Percentiles rank a stretch among this genome's conserved stretches.
phyloP scores from a whole-genome alignment of 768 basidiomycete species.

The Serpula lacrymans region DNA sequence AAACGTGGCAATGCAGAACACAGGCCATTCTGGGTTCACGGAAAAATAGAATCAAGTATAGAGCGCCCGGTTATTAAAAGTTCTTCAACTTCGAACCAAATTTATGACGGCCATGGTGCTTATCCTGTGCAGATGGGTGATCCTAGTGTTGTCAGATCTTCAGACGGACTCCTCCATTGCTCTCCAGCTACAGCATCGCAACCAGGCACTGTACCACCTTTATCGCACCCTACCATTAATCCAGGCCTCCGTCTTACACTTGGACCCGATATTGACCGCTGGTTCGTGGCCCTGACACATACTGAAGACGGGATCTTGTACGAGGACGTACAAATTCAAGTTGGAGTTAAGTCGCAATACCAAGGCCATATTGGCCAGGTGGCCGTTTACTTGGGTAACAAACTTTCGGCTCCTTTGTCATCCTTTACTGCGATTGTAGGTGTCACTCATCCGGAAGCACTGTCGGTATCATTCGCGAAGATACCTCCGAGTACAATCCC shows the following conservation, averaged over 20 bases:
- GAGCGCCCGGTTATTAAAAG: constrained; percentile 65
- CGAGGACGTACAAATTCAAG: constrained; percentile 93
- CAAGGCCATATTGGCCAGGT: constrained; percentile 93
- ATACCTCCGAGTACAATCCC: constrained; percentile 81
- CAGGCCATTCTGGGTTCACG: constrained; percentile 93
- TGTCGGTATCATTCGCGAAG: constrained; percentile 85
- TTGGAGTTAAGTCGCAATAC: constrained; percentile 95
- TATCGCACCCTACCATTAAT: constrained; percentile 23
- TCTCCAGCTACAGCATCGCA: constrained; percentile 50
- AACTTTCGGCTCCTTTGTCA: constrained; percentile 82
- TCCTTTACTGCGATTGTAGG: constrained; percentile 85
- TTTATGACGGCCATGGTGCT: constrained; percentile 43
- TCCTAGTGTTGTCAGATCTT: constrained; percentile 68
- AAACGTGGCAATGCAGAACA: constrained; percentile 93
- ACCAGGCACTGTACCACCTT: constrained; percentile 13
- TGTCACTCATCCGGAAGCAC: constrained; percentile 67
- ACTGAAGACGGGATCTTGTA: constrained; percentile 85
- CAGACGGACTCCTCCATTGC: constrained; percentile 89
- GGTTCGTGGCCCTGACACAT: constrained; percentile 84
- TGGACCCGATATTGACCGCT: constrained; percentile 78
- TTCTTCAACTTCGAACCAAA: constrained; percentile 40
- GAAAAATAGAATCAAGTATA: constrained; percentile 88
- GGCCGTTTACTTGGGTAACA: constrained; percentile 96
- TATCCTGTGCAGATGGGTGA: no score
- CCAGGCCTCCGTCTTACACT: constrained; percentile 55